These are phyloP conservation scores for Picea sitchensis DNA, from an alignment of 75 land plant species.

Conservation along the genomic window DNA sequence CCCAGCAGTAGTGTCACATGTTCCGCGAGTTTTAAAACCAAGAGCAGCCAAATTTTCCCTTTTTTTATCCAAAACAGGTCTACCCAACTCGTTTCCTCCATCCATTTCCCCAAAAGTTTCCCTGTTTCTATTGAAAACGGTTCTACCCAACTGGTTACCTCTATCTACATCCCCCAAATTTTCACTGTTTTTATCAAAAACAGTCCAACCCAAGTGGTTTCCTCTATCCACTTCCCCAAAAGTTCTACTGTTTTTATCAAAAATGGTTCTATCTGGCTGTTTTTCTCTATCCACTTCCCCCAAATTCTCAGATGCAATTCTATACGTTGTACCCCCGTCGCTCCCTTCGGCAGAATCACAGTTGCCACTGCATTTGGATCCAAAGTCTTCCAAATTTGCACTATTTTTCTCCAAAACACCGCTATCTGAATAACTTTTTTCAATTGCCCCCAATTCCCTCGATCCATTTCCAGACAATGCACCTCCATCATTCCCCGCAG, in stretches of 20 bases:
- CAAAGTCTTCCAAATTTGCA: not conserved
- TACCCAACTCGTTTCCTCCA: not conserved
- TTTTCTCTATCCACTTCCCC: too few species aligned
- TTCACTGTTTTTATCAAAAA: not conserved
- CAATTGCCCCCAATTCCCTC: not conserved
- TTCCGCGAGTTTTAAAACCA: not conserved
- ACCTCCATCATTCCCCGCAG: not conserved
- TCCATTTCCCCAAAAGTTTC: not conserved
- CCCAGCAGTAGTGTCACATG: not conserved
- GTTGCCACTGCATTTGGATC: not conserved
- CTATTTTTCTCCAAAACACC: too few species aligned
- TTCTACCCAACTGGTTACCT: not conserved
- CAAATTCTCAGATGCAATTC: too few species aligned
- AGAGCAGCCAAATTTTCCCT: not conserved
- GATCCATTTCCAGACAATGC: not conserved
- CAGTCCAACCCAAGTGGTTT: too few species aligned
- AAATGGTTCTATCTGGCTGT: too few species aligned
- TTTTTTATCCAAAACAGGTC: not conserved
- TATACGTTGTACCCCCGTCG: not conserved
- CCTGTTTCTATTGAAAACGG: not conserved
- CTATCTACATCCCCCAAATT: not conserved
- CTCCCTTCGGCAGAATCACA: not conserved
- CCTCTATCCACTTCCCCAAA: too few species aligned
- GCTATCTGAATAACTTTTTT: too few species aligned
- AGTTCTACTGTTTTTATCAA: too few species aligned